These are phyloP conservation scores for Diaporthe sp. DNA, from an alignment of 2,329 filamentous ascomycete species.

Conservation along the genomic window DNA sequence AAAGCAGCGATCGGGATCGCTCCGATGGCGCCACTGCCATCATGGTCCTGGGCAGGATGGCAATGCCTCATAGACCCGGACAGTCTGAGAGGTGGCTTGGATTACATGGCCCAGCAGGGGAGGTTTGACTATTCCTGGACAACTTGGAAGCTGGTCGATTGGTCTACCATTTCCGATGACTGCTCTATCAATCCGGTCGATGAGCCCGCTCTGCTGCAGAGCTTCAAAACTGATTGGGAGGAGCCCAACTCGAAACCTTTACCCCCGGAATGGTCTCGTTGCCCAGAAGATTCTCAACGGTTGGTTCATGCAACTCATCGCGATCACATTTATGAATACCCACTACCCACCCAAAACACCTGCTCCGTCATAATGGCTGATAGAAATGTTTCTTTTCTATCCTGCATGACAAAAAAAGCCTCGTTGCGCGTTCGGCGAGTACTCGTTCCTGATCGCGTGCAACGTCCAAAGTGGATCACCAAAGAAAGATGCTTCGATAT, in stretches of 20 bases:
- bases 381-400: neutral
- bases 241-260: neutral
- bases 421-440: neutral
- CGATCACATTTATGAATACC: neutral
- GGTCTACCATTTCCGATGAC: neutral
- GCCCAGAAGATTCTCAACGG: too few species aligned
- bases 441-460: neutral
- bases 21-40: neutral
- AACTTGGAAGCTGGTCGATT: neutral
- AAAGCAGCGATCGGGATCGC: neutral
- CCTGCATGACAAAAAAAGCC: neutral
- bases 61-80: conserved; percentile 17
- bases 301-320: neutral
- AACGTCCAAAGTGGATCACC: too few species aligned
- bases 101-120: neutral
- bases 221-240: neutral
- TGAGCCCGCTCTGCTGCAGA: neutral
- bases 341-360: neutral
- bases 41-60: conserved; percentile 25
- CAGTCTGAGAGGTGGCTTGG: neutral
- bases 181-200: neutral
- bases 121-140: neutral
- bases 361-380: neutral
- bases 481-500: neutral
- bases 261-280: neutral